Conservation (phyloP, 495 filamentous ascomycete genomes). For the Oleoguttula mirabilis region DNA sequence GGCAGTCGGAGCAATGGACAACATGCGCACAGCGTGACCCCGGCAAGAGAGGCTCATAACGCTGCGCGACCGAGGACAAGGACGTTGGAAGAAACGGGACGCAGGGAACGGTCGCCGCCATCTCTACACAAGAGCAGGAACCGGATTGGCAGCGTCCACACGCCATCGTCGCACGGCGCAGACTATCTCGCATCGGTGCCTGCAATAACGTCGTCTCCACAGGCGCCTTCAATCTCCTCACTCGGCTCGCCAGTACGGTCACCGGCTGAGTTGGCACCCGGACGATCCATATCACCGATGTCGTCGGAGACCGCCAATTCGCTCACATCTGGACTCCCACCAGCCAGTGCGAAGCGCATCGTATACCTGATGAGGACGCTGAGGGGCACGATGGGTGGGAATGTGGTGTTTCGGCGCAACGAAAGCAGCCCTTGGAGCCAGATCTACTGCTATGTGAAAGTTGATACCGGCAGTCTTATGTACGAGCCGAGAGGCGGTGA, state of each 20-base stretch:
- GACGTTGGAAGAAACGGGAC: constrained; percentile 29
- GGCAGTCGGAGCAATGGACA: constrained; percentile 13
- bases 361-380: constrained; percentile 55
- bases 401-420: constrained; percentile 50
- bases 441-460: constrained; percentile 55
- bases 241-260: constrained; percentile 9
- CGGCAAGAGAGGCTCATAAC: constrained; percentile 4
- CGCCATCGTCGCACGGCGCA: constrained; percentile 13
- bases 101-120: constrained; percentile 25
- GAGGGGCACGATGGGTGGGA: constrained; percentile 58
- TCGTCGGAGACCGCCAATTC: constrained; percentile 24
- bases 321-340: constrained; percentile 39
- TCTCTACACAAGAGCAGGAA: constrained; percentile 25
- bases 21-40: not conserved
- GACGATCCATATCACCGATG: constrained; percentile 13
- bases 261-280: not conserved
- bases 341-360: constrained; percentile 50
- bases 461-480: constrained; percentile 51
- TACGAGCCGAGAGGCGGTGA: constrained; percentile 50
- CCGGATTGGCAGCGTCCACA: constrained; percentile 30
- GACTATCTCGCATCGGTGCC: constrained; percentile 20
- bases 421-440: constrained; percentile 44
- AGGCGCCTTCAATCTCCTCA: constrained; percentile 13
- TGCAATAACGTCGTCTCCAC: constrained; percentile 10
- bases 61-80: constrained; percentile 27